phyloP scores from a whole-genome alignment of 768 basidiomycete genomes.

The Boletales sp. region DNA sequence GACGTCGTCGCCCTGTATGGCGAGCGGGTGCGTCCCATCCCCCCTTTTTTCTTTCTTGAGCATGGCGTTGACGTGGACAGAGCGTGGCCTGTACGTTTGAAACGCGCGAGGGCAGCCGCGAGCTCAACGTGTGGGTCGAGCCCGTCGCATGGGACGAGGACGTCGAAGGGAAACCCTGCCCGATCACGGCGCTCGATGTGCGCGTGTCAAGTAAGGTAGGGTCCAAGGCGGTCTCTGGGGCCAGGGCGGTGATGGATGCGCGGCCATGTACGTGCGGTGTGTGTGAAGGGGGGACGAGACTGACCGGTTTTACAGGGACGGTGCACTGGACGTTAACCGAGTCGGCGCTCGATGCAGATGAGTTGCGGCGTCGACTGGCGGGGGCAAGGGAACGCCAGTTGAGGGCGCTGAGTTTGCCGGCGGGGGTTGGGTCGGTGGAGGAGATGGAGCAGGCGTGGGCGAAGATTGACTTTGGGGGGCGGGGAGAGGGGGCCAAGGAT shows the following conservation, averaged over 20 bases:
- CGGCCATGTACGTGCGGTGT: too few species aligned
- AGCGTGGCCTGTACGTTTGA: slow-evolving; percentile 62
- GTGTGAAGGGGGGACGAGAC: too few species aligned
- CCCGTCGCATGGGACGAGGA: slow-evolving; percentile 48
- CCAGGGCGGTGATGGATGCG: slow-evolving; percentile 10
- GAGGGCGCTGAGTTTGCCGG: slow-evolving; percentile 46
- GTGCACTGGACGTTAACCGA: slow-evolving; percentile 54
- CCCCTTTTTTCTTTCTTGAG: neutral
- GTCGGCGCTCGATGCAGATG: slow-evolving; percentile 28
- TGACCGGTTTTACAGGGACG: slow-evolving; percentile 44
- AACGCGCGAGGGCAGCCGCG: slow-evolving; percentile 39
- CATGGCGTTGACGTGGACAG: slow-evolving; percentile 24
- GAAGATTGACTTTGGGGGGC: slow-evolving; percentile 26
- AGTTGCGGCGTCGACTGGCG: slow-evolving; percentile 36
- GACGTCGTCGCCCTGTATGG: slow-evolving; percentile 63
- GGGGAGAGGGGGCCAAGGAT: slow-evolving; percentile 8
- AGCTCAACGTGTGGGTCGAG: slow-evolving; percentile 65
- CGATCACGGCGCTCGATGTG: slow-evolving; percentile 61
- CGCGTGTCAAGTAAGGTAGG: slow-evolving; percentile 40
- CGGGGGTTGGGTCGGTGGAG: slow-evolving; percentile 26
- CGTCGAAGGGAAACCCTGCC: slow-evolving; percentile 31
- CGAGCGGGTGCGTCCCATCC: slow-evolving; percentile 45
- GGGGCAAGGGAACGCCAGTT: slow-evolving; percentile 41
- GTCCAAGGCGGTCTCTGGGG: slow-evolving; percentile 30
- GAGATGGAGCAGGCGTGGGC: slow-evolving; percentile 32